A percentile compares a stretch with the other conserved stretches of the same genome.
phyloP scores from a whole-genome alignment of 805 yeast species.

The Kregervanrija pseudodelftensis region DNA sequence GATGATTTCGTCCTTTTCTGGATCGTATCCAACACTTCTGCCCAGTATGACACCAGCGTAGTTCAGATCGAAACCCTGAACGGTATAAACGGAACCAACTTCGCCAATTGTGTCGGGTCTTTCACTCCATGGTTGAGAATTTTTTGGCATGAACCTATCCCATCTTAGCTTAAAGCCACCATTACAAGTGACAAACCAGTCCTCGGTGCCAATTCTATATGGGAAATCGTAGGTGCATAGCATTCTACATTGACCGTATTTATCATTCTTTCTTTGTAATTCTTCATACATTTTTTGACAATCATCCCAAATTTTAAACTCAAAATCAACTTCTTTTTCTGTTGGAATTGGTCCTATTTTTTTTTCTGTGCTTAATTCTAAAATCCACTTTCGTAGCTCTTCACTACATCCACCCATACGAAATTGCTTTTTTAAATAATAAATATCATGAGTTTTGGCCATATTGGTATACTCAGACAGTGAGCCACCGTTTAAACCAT shows the following conservation, averaged over 20 bases:
- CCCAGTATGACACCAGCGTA: conserved; percentile 42
- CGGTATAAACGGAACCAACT: conserved; percentile 41
- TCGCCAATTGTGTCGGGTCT: conserved; percentile 38
- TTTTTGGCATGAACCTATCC: conserved; percentile 39
- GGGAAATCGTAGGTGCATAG: conserved; percentile 41
- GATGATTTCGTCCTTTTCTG: conserved; percentile 26
- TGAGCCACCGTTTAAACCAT: conserved; percentile 30
- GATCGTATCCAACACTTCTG: conserved; percentile 34
- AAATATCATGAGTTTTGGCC: conserved; percentile 10
- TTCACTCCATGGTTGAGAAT: conserved; percentile 38
- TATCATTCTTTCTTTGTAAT: conserved; percentile 23
- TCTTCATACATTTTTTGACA: conserved; percentile 35
- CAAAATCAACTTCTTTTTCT: conserved; percentile 15
- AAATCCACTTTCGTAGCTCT: conserved; percentile 36
- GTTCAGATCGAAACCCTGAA: conserved; percentile 42
- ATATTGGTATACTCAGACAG: conserved; percentile 13
- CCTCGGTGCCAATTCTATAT: conserved; percentile 37
- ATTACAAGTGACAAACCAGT: conserved; percentile 34
- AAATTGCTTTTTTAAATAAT: conserved; percentile 32
- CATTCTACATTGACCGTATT: conserved; percentile 36
- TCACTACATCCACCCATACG: conserved; percentile 32
- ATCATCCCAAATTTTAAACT: conserved; percentile 31
- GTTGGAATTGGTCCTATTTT: conserved; percentile 30
- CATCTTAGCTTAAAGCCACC: conserved; percentile 39
- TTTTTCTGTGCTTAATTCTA: conserved; percentile 27